Evolutionary conservation across 2,329 filamentous ascomycete species (phyloP).

Genomic region (Venturia pyrina): DNA sequence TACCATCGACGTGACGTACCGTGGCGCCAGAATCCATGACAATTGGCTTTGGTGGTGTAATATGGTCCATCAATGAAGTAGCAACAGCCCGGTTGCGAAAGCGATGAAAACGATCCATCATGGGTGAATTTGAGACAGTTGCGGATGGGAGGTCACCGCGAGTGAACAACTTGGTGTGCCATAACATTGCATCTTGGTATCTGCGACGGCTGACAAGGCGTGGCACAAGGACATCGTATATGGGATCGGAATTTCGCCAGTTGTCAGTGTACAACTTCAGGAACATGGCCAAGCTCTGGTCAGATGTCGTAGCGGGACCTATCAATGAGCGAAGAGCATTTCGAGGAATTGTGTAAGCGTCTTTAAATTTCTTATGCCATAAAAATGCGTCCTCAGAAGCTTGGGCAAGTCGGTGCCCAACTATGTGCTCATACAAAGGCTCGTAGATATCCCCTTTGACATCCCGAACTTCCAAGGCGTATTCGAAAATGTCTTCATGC

Average conservation of each 20-base stretch:
- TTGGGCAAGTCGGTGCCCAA: slow-evolving; percentile 18
- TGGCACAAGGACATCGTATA: slow-evolving; percentile 33
- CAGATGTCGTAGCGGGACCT: slow-evolving; percentile 17
- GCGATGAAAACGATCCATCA: background rate
- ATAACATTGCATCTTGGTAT: slow-evolving; percentile 22
- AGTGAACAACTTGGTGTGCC: slow-evolving; percentile 24
- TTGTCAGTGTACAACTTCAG: slow-evolving; percentile 28
- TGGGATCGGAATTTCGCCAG: background rate
- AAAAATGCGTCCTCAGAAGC: slow-evolving; percentile 14
- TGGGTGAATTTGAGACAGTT: background rate
- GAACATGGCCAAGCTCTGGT: slow-evolving; percentile 20
- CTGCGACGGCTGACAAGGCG: slow-evolving; percentile 21
- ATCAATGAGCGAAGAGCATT: background rate
- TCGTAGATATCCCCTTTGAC: slow-evolving; percentile 25
- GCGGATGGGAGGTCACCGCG: slow-evolving; percentile 1
- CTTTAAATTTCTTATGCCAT: slow-evolving; percentile 3
- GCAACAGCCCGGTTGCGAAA: background rate
- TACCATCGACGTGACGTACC: background rate
- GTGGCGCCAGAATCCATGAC: background rate
- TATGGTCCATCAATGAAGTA: background rate
- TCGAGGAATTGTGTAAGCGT: slow-evolving; percentile 4
- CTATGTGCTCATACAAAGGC: slow-evolving; percentile 30
- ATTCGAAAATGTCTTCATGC: slow-evolving; percentile 27
- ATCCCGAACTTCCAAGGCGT: slow-evolving; percentile 32
- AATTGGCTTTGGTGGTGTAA: background rate